phyloP scores from a whole-genome alignment of 805 yeast genomes.

The Candida coquimbonensis region DNA sequence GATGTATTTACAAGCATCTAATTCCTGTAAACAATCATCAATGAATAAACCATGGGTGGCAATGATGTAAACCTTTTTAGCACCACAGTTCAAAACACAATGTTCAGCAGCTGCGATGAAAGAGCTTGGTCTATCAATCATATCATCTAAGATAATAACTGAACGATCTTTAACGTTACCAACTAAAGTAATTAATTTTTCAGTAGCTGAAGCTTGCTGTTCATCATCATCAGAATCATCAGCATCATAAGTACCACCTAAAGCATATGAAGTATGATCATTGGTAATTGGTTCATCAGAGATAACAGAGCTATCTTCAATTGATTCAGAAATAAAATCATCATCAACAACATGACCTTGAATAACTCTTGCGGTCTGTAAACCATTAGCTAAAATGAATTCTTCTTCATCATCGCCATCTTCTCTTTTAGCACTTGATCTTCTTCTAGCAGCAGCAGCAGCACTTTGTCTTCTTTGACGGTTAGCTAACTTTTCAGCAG shows the following conservation, averaged over 20 bases:
- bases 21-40: constrained; percentile 74
- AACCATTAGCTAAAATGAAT: constrained; percentile 65
- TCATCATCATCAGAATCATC: constrained; percentile 82
- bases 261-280: constrained; percentile 42
- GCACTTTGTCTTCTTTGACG: constrained; percentile 40
- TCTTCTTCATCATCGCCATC: constrained; percentile 52
- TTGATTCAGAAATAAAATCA: constrained; percentile 42
- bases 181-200: constrained; percentile 89
- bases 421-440: constrained; percentile 38
- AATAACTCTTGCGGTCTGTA: constrained; percentile 93
- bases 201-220: constrained; percentile 38
- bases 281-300: constrained; percentile 22
- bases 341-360: constrained; percentile 97
- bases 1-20: constrained; percentile 73
- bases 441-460: constrained; percentile 33
- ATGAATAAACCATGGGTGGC: constrained; percentile 96
- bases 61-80: constrained; percentile 78
- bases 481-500: constrained; percentile 14
- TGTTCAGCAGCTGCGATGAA: constrained; percentile 98
- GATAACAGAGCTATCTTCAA: constrained; percentile 25
- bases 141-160: constrained; percentile 92
- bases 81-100: constrained; percentile 92
- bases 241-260: constrained; percentile 78
- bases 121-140: constrained; percentile 92
- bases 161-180: constrained; percentile 92